Conservation (phyloP, 805 yeast genomes). For the Cyberlindnera japonica region DNA sequence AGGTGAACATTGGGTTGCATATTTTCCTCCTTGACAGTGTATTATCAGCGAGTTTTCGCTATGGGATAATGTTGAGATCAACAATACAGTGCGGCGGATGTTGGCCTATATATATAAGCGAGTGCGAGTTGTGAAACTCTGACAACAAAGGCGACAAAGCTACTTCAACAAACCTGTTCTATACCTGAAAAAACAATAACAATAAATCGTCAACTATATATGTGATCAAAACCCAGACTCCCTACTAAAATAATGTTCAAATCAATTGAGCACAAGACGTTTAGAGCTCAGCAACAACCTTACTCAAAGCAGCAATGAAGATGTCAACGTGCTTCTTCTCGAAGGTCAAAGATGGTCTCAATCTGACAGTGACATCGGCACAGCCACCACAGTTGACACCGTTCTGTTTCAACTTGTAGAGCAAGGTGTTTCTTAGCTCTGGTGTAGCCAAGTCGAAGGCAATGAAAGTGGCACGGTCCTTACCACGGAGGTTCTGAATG, state of each 20-base stretch:
- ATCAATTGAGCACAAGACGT: background rate
- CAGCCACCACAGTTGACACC: conserved; percentile 88
- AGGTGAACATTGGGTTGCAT: too few species aligned
- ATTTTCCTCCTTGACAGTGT: too few species aligned
- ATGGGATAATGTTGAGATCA: too few species aligned
- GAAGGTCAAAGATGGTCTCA: conserved; percentile 76
- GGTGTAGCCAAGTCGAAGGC: conserved; percentile 69
- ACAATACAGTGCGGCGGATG: too few species aligned
- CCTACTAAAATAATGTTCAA: background rate
- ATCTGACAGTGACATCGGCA: conserved; percentile 72
- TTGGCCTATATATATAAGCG: too few species aligned
- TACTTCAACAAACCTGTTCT: too few species aligned
- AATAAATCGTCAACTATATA: background rate
- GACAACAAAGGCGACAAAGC: too few species aligned
- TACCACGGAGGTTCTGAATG: conserved; percentile 63
- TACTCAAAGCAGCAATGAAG: conserved; percentile 44
- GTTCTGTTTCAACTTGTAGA: conserved; percentile 51
- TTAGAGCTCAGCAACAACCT: conserved; percentile 28
- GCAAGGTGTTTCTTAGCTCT: conserved; percentile 57
- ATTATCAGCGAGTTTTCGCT: too few species aligned
- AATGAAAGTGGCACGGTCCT: conserved; percentile 71
- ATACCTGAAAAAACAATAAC: too few species aligned
- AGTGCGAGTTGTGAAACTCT: too few species aligned
- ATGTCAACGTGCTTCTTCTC: conserved; percentile 79
- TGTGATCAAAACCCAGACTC: background rate